Conservation (phyloP, 2,329 filamentous ascomycete genomes). For the Epichloe bromicola region DNA sequence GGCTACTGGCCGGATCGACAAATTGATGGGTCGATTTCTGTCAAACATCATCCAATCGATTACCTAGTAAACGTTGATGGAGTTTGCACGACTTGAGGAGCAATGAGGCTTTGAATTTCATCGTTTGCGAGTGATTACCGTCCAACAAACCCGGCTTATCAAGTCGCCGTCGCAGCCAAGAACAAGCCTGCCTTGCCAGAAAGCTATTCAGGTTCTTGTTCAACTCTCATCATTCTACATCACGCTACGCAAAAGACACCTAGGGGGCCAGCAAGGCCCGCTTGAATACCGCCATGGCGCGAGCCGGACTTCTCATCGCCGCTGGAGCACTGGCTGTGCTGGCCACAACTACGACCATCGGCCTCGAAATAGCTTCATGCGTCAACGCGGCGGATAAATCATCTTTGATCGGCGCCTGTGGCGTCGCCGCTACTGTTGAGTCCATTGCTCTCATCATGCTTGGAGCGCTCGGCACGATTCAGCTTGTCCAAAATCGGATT, state of each 20-base stretch:
- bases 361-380: conserved; percentile 10
- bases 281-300: conserved; percentile 6
- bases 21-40: background rate
- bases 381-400: conserved; percentile 2
- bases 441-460: conserved; percentile 14
- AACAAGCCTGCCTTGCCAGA: background rate
- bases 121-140: background rate
- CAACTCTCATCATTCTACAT: background rate
- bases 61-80: background rate
- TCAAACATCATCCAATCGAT: background rate
- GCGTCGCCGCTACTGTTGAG: conserved; percentile 17
- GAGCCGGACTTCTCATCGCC: conserved; percentile 3
- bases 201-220: background rate
- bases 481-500: conserved; percentile 10
- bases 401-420: conserved; percentile 9
- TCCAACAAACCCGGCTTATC: background rate
- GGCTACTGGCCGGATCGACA: background rate
- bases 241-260: background rate
- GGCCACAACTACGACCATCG: conserved; percentile 8
- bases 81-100: background rate
- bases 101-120: background rate
- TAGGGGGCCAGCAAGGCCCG: background rate
- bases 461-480: conserved; percentile 22
- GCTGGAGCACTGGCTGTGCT: conserved; percentile 10
- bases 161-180: background rate